Percentiles rank a stretch among this genome's conserved stretches.
phyloP scores from a whole-genome alignment of 2,329 filamentous ascomycete species.

The Diaporthe sp. region DNA sequence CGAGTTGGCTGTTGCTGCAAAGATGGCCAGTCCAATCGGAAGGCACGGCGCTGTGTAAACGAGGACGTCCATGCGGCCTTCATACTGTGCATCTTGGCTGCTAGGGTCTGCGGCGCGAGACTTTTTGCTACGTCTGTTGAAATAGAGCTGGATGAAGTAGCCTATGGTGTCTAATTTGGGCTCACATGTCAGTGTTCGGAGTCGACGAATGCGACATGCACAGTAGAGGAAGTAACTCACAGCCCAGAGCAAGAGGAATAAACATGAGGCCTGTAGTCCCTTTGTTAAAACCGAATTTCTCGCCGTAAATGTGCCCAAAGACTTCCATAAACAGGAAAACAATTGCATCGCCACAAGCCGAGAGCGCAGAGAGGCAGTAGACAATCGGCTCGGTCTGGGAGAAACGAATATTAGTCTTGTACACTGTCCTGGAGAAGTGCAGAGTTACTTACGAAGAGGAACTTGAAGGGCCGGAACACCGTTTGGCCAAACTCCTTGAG shows the following conservation, averaged over 20 bases:
- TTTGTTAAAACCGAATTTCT: constrained; percentile 9
- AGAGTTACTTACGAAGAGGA: neutral
- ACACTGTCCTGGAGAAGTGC: neutral
- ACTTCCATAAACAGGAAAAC: constrained; percentile 85
- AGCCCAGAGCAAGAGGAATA: constrained; percentile 5
- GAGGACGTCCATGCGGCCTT: constrained; percentile 17
- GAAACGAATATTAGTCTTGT: constrained; percentile 58
- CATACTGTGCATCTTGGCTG: constrained; percentile 24
- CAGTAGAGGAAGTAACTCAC: neutral
- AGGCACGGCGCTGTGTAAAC: constrained; percentile 20
- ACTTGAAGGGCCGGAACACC: constrained; percentile 21
- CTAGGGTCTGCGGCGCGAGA: neutral
- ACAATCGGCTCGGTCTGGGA: constrained; percentile 83
- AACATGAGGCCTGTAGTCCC: constrained; percentile 1
- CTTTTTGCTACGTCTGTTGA: neutral
- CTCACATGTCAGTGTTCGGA: neutral
- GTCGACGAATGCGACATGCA: neutral
- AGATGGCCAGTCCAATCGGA: neutral
- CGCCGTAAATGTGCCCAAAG: constrained; percentile 55
- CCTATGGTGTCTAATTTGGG: neutral
- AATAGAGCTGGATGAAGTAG: neutral
- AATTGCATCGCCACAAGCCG: constrained; percentile 80
- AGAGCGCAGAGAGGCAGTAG: constrained; percentile 76
- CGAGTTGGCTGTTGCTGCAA: constrained; percentile 3
- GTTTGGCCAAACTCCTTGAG: constrained; percentile 2